phyloP scores from a whole-genome alignment of 2,329 filamentous ascomycete genomes.

The Rutstroemia sp. region DNA sequence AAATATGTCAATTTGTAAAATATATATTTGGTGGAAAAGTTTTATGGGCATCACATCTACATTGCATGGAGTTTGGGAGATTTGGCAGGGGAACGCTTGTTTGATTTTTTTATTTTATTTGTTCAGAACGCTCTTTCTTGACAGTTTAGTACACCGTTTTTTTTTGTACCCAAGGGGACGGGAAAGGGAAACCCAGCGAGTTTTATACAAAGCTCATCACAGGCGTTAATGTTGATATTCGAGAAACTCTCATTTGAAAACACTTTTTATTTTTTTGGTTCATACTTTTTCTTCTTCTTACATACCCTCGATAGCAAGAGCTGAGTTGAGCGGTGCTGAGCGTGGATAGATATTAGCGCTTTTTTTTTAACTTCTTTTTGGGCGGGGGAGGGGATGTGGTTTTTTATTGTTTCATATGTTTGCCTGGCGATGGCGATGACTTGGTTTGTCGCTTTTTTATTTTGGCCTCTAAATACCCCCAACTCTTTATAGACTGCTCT shows the following conservation, averaged over 20 bases:
- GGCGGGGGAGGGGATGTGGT: too few relatives aligned
- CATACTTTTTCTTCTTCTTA: constrained; percentile 10
- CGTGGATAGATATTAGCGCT: too few relatives aligned
- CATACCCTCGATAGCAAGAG: too few relatives aligned
- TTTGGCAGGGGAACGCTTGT: constrained; percentile 11
- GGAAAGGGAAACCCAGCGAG: background rate
- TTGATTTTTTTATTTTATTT: constrained; percentile 2
- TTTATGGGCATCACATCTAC: constrained; percentile 25
- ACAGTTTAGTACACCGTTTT: constrained; percentile 11
- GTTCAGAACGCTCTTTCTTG: constrained; percentile 21
- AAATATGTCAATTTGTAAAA: constrained; percentile 23
- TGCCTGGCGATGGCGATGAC: too few relatives aligned
- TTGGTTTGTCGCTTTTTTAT: too few relatives aligned
- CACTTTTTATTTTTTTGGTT: constrained; percentile 17
- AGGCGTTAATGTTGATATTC: constrained; percentile 15
- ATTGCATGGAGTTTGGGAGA: constrained; percentile 29
- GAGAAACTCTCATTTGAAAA: constrained; percentile 12
- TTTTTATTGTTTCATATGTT: too few relatives aligned
- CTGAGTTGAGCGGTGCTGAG: too few relatives aligned
- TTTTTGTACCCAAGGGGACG: constrained; percentile 3
- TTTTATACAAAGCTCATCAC: constrained; percentile 4
- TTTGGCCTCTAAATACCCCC: too few relatives aligned
- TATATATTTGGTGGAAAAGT: constrained; percentile 26
- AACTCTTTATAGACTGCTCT: too few relatives aligned
- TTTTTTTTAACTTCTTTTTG: too few relatives aligned